These are phyloP conservation scores for Platanus orientalis DNA, from an alignment of 164 flowering plant genomes.

Conservation along the genomic window DNA sequence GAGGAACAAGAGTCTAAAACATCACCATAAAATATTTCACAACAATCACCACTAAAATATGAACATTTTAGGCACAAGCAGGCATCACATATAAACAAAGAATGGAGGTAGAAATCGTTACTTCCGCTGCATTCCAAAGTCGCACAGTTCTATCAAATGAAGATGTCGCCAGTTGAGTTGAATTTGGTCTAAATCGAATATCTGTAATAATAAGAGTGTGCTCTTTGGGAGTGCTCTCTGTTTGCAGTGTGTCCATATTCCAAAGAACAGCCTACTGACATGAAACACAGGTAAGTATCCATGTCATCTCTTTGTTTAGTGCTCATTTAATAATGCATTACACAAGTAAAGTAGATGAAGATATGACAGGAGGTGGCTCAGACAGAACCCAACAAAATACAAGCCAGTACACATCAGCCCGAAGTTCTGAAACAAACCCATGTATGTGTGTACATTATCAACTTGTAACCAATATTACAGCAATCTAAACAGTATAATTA, in stretches of 20 bases:
- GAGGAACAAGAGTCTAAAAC: no score
- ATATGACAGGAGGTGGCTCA: neutral
- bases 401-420: neutral
- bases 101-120: constrained; percentile 25
- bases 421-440: neutral
- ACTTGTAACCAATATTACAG: no score
- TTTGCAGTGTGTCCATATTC: constrained; percentile 79
- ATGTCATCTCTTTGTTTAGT: neutral
- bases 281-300: constrained; percentile 7
- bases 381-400: neutral
- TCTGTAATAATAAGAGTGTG: constrained; percentile 66
- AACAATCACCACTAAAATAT: constrained; percentile 4
- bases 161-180: constrained; percentile 85
- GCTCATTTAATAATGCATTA: neutral
- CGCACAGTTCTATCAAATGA: constrained; percentile 81
- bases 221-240: constrained; percentile 69
- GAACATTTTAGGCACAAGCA: constrained; percentile 2
- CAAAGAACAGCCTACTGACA: constrained; percentile 70
- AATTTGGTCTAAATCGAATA: constrained; percentile 85
- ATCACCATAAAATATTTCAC: neutral
- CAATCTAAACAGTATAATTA: neutral
- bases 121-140: constrained; percentile 90
- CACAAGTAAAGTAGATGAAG: neutral
- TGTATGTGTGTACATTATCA: neutral
- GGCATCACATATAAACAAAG: constrained; percentile 2